Evolutionary conservation across 2,329 filamentous ascomycete species (phyloP).

Genomic region (Lasiodiplodia sp.): DNA sequence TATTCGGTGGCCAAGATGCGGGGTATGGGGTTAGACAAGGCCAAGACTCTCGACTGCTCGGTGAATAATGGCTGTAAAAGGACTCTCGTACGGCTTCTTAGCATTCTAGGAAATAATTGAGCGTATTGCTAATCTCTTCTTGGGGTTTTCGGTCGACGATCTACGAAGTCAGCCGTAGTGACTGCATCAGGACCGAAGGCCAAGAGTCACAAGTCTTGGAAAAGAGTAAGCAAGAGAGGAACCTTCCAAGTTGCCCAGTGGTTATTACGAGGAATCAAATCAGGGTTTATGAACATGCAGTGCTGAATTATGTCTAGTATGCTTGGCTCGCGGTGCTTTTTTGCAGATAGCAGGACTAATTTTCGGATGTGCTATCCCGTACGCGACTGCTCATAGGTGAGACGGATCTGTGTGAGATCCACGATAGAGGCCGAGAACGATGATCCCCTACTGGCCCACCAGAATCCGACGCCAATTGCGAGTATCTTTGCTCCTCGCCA

Average conservation of each 20-base stretch:
- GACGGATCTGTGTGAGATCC: not conserved
- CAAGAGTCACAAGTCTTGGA: no score
- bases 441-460: not conserved
- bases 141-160: not conserved
- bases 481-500: not conserved
- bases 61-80: not conserved
- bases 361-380: not conserved
- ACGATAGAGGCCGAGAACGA: not conserved
- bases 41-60: not conserved
- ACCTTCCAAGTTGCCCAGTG: no score
- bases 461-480: not conserved
- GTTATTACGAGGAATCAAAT: no score
- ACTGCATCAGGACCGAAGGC: no score
- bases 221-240: no score
- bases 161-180: no score
- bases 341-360: not conserved
- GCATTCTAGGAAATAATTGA: not conserved
- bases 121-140: not conserved
- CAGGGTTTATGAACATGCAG: no score
- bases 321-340: no score
- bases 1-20: constrained; percentile 14
- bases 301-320: no score
- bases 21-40: not conserved
- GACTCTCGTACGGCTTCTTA: not conserved
- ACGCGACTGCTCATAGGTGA: not conserved